Base-by-base conservation (phyloP, 352 stramenopile genomes). In the Phytophthora tubulina region DNA sequence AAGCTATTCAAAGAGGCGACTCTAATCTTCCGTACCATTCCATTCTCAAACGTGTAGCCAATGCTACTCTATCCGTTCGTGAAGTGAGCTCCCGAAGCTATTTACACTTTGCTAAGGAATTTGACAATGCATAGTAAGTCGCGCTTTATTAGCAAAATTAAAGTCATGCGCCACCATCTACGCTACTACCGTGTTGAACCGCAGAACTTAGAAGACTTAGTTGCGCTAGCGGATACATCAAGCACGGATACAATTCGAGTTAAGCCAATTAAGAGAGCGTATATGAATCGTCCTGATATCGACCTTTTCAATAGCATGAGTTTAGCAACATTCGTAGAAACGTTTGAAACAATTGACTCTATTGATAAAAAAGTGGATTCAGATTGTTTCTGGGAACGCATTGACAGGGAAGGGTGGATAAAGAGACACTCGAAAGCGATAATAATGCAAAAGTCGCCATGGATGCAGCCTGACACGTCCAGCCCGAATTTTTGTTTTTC, bases 141-240 rank as follows among this genome's bases (percentile, higher is more conserved):
- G 2, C 17, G 64, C 2, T 46, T n/a, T 2, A 21, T 70, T 0
- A 21, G 32, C 2, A 72, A 66, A 13, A 3, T 72, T 1, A 66
- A 72, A 44, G 39, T 21, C 0, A 35, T 42, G 9, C 63, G 30
- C 0, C 64, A 66, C 30, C 3, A 45, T n/a, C 27, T 4, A 0
- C 54, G 55, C 3, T 56, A 48, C 11, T 66, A 72, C 21, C 64
- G 64, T 17, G 49, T 72, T 0, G 56, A 60, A 3, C 42, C 44
- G 1, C 56, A 27, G 4, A 11, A 10, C 8, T 3, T 55, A 2
- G 32, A 55, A 10, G 41, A n/a, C 14, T 31, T 64, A 3, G 31
- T 10, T 30, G 56, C 56, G 1, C 9, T 64, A n/a, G 42, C 33
- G n/a, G 13, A 44, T 2, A 38, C 4, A 14, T 4, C 21, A 33